Conservation (phyloP, 176 grass and related monocot species). For the Themeda triandra region DNA sequence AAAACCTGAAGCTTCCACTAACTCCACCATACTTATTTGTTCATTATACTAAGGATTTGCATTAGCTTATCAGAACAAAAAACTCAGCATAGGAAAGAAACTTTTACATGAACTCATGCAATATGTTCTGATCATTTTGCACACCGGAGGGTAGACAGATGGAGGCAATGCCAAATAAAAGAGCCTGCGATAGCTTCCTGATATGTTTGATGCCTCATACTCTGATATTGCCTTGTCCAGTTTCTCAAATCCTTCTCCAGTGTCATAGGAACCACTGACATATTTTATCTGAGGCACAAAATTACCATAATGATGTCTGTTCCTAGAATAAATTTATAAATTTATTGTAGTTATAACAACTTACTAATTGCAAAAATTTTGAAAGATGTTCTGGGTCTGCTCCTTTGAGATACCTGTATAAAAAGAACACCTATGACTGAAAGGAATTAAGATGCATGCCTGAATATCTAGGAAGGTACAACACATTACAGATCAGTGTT, state of each 20-base stretch:
- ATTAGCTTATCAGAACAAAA: not conserved
- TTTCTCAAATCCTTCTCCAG: slow-evolving; percentile 71
- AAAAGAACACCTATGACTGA: slow-evolving; percentile 9
- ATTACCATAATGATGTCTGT: slow-evolving; percentile 2
- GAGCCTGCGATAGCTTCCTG: slow-evolving; percentile 81
- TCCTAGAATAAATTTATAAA: slow-evolving; percentile 19
- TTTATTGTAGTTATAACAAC: slow-evolving; percentile 25
- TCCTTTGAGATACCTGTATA: slow-evolving; percentile 79
- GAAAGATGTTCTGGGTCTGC: slow-evolving; percentile 55
- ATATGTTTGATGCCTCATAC: slow-evolving; percentile 69
- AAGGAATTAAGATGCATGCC: not conserved
- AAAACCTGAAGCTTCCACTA: not conserved
- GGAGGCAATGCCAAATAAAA: slow-evolving; percentile 99
- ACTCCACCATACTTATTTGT: not conserved
- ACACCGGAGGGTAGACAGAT: slow-evolving; percentile 98
- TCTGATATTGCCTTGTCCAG: slow-evolving; percentile 80
- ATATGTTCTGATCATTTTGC: slow-evolving; percentile 95
- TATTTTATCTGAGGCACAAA: slow-evolving; percentile 82
- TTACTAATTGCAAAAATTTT: slow-evolving; percentile 85
- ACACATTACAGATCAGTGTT: slow-evolving; percentile 13
- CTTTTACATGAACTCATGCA: slow-evolving; percentile 92
- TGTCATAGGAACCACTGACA: slow-evolving; percentile 95
- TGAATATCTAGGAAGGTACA: slow-evolving; percentile 24
- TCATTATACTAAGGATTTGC: not conserved
- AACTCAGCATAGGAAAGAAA: not conserved